Conservation (phyloP, 768 basidiomycete species). For the Tricholoma sp. region DNA sequence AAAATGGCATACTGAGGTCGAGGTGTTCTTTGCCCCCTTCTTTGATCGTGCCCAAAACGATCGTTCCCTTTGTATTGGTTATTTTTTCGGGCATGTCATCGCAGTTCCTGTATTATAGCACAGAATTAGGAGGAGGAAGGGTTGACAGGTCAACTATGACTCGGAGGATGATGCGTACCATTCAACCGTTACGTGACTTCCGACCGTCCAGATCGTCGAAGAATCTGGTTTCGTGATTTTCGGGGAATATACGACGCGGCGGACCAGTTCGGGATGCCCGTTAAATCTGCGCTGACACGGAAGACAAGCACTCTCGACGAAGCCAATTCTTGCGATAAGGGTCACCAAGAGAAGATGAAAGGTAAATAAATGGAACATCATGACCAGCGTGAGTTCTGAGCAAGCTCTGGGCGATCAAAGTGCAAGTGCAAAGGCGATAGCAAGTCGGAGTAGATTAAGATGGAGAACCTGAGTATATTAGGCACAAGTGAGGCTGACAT, state of each 20-base stretch:
- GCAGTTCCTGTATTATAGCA: slow-evolving; percentile 33
- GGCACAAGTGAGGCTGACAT: slow-evolving; percentile 14
- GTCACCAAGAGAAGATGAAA: slow-evolving; percentile 16
- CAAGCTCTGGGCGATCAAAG: slow-evolving; percentile 7
- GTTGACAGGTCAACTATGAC: too few relatives aligned
- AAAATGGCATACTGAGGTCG: slow-evolving; percentile 31
- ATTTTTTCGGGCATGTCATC: slow-evolving; percentile 25
- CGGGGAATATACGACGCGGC: slow-evolving; percentile 35
- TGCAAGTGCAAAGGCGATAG: slow-evolving; percentile 6
- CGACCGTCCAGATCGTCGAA: slow-evolving; percentile 35
- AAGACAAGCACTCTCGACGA: slow-evolving; percentile 22
- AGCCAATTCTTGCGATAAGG: slow-evolving; percentile 17
- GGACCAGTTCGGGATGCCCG: slow-evolving; percentile 5
- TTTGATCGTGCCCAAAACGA: slow-evolving; percentile 40
- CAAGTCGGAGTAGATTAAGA: slow-evolving; percentile 1
- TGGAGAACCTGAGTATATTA: too few relatives aligned
- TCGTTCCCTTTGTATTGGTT: slow-evolving; percentile 34
- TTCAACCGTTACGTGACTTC: slow-evolving; percentile 32
- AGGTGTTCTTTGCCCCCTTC: slow-evolving; percentile 41
- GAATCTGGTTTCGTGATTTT: slow-evolving; percentile 34
- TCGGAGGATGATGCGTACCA: slow-evolving; percentile 36
- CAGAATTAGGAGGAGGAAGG: slow-evolving; percentile 3
- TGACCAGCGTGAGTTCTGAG: slow-evolving; percentile 25
- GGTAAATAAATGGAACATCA: slow-evolving; percentile 24
- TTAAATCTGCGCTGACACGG: slow-evolving; percentile 22